These are phyloP conservation scores for Ramularia endophylla DNA, from an alignment of 2,329 filamentous ascomycete genomes.

Conservation along the genomic window DNA sequence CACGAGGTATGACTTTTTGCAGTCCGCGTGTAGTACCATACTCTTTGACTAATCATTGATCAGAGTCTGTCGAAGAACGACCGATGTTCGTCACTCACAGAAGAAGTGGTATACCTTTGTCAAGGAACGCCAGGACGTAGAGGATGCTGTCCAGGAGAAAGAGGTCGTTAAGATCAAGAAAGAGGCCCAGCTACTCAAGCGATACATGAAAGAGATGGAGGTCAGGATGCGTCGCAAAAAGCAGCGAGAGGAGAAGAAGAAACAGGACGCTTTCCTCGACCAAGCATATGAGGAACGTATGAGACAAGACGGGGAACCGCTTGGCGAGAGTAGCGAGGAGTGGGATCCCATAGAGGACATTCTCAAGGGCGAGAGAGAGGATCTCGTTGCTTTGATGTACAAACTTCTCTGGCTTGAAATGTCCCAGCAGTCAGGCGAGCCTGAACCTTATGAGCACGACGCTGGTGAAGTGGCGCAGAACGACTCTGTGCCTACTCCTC, in stretches of 20 bases:
- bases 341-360: conserved; percentile 48
- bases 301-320: conserved; percentile 26
- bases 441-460: too few species aligned
- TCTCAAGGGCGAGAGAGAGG: conserved; percentile 39
- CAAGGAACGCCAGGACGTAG: conserved; percentile 39
- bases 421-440: too few species aligned
- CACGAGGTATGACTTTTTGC: conserved; percentile 23
- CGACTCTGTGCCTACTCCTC: conserved; percentile 42
- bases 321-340: conserved; percentile 33
- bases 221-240: conserved; percentile 36
- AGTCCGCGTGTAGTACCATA: too few species aligned
- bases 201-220: conserved; percentile 42
- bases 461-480: conserved; percentile 36
- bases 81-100: conserved; percentile 41
- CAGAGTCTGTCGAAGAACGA: conserved; percentile 36
- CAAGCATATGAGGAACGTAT: conserved; percentile 38
- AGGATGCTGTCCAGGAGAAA: conserved; percentile 42
- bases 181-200: conserved; percentile 44
- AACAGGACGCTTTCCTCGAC: conserved; percentile 42
- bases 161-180: conserved; percentile 47
- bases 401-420: conserved; percentile 38
- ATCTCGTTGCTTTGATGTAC: conserved; percentile 41
- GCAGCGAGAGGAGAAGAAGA: conserved; percentile 38
- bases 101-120: conserved; percentile 48
- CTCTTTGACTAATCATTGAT: too few species aligned